Evolutionary conservation across 768 basidiomycete species (phyloP), one percentile per base, ranked within the genome.

Genomic region (Mycena latifolia): DNA sequence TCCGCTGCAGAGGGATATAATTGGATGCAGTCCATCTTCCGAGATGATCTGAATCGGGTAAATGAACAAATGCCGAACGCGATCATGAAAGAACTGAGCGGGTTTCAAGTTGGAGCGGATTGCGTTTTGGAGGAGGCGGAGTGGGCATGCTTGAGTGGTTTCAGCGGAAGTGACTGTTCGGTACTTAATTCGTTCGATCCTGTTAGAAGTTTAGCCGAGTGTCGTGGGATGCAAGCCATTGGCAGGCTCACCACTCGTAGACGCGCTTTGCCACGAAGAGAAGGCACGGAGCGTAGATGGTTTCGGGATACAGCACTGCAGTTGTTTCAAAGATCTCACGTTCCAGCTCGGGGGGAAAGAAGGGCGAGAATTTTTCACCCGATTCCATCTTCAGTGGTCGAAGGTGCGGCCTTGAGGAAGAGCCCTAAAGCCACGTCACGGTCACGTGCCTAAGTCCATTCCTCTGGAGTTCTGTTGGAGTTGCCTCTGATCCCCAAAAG

Each of bases 161-260:
- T 29, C 22, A 1, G 17, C 6, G 22, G 41, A 14, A 12, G 35
- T 46, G 8, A 62, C n/a, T 0, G 41, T 61, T 22, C 22, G 12
- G 25, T 47, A 62, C 29, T 33, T 20, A 24, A 62, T 33, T 14
- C 43, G 31, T 39, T 54, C 61, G 14, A 62, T 48, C 61, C 61
- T 62, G 35, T 24, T 35, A 3, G 18, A 4, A 17, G 11, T 15
- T 31, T 31, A 28, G 25, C 9, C n/a, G n/a, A n/a, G n/a, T n/a
- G n/a, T n/a, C n/a, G n/a, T n/a, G n/a, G n/a, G n/a, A n/a, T n/a
- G n/a, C n/a, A n/a, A n/a, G n/a, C n/a, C n/a, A 47, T 48, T 12
- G n/a, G 4, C 24, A 37, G 3, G 11, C 60, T 61, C 43, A 61
- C 60, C 60, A 61, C 28, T 45, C 31, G 14, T 33, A 24, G 27